Percentiles rank a stretch among this genome's conserved stretches.
Conservation (phyloP, 2,329 filamentous ascomycete genomes). For the Alternaria arbusti region DNA sequence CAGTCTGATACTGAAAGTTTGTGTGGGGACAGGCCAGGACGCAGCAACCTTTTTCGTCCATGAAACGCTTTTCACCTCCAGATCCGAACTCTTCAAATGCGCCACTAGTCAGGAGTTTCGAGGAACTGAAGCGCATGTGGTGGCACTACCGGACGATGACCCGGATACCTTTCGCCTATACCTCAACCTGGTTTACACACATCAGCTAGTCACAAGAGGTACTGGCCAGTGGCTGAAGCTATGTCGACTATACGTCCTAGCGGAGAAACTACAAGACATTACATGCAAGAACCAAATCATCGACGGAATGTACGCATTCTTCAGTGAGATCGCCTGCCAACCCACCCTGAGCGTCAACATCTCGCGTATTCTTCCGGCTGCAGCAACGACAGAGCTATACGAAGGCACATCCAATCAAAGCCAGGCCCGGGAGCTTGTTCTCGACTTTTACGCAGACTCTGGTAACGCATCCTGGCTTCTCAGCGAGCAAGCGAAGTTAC, state of each 20-base stretch:
- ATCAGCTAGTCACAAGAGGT: neutral
- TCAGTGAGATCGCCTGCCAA: neutral
- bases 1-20: neutral
- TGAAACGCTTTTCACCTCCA: rapidly evolving
- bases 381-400: neutral
- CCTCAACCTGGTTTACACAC: neutral
- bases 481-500: too few relatives aligned
- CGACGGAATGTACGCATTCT: neutral
- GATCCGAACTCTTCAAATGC: neutral
- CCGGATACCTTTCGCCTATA: neutral
- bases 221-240: rapidly evolving
- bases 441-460: neutral
- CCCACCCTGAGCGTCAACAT: too few relatives aligned
- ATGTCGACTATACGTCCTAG: neutral
- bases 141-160: neutral
- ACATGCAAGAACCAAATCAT: neutral
- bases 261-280: neutral
- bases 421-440: neutral
- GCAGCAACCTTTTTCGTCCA: neutral
- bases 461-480: too few relatives aligned
- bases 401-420: neutral
- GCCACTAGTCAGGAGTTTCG: neutral
- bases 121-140: too few relatives aligned
- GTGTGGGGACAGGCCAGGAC: rapidly evolving
- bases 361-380: neutral